Conservation (phyloP, 345 rosid genomes). For the Gossypium rotundifolium region DNA sequence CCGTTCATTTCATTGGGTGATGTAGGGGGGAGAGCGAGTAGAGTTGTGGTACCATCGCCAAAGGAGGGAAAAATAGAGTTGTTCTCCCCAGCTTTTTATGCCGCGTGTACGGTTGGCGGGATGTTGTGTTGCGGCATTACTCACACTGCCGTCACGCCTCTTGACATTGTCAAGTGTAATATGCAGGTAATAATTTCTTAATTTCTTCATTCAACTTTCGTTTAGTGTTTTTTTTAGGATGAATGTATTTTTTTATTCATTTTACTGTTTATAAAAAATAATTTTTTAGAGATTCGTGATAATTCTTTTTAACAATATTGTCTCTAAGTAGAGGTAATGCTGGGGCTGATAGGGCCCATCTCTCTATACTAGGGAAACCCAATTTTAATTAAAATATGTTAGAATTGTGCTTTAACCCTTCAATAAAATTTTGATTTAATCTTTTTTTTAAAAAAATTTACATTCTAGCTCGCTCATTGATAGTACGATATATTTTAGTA, state of each 20-base stretch:
- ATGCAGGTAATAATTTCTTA: constrained; percentile 62
- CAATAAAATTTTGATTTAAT: too few species aligned
- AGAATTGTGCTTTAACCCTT: too few species aligned
- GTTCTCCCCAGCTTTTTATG: constrained; percentile 75
- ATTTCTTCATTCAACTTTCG: not conserved
- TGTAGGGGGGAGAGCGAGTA: not conserved
- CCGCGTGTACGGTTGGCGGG: constrained; percentile 79
- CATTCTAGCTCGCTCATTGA: too few species aligned
- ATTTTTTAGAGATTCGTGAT: fast-evolving
- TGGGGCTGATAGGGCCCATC: too few species aligned
- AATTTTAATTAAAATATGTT: too few species aligned
- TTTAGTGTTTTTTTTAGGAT: not conserved
- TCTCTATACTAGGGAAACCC: too few species aligned
- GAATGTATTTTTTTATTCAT: not conserved
- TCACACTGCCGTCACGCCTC: constrained; percentile 84
- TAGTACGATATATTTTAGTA: too few species aligned
- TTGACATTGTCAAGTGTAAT: constrained; percentile 94
- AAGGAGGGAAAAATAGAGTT: constrained; percentile 58
- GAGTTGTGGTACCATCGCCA: constrained; percentile 51
- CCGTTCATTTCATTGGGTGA: constrained; percentile 12
- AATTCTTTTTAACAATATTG: too few species aligned
- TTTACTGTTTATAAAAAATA: too few species aligned
- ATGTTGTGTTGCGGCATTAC: constrained; percentile 73
- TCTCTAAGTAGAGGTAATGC: fast-evolving
- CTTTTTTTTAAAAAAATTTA: too few species aligned